Base-by-base conservation (phyloP, 2,329 filamentous ascomycete genomes). In the Fusarium brachygibbosum region DNA sequence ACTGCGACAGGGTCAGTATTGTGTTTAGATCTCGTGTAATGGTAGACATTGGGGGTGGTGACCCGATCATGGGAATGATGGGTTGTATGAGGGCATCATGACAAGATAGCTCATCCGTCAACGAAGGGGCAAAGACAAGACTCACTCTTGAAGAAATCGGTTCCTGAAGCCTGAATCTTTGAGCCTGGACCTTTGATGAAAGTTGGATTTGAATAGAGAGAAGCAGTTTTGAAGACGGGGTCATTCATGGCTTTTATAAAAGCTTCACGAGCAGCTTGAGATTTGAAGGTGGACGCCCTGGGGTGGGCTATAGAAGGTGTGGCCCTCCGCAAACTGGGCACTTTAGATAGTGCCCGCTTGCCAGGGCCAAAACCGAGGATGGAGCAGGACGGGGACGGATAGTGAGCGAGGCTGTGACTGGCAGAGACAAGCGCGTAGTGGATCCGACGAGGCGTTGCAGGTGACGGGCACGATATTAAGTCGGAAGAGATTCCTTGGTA, bases 111-210 rank as follows among this genome's bases (percentile, higher is more conserved):
- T 45, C 38, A 48, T 17, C 41, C 51, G 54, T 45, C 45, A 13
- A 59, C 29, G n/a, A 42, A 48, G 44, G 64, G 42, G 38, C 49
- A 29, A 48, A 41, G 60, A 35, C 52, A 44, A 58, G 61, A 80
- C 81, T 73, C 73, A 82, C 81, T 83, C 72, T 80, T 82, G 81
- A 76, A 78, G 70, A 81, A 77, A 77, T 79, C 76, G 72, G 74
- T 72, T 76, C 77, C 76, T 74, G 72, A 69, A 72, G 77, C 73
- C 71, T 80, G 78, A 68, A 79, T 75, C 67, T 79, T 75, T 68
- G 78, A 79, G 72, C 77, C 77, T 68, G 79, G 79, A 74, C 79
- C 77, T 80, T 81, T 78, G 41, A 37, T 78, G 41, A 48, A 37
- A 69, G 74, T 74, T 58, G 77, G 76, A 75, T 82, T 76, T 63